Percentiles rank a stretch among this genome's conserved stretches.
These are phyloP conservation scores for Goffeauzyma gilvescens DNA, from an alignment of 768 basidiomycete species.

Conservation along the genomic window DNA sequence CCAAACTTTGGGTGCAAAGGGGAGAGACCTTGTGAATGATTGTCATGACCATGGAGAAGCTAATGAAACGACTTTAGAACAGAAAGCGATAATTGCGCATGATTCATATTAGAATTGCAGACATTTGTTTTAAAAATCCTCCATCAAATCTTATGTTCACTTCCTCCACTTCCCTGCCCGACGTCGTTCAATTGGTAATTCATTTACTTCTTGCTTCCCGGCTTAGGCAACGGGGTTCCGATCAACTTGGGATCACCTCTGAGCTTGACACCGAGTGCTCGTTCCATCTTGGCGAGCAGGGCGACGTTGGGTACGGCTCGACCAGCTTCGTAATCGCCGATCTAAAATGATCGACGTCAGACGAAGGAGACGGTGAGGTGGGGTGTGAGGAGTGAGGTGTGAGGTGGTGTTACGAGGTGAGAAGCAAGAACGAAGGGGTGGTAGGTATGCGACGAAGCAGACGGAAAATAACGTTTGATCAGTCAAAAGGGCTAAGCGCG, in stretches of 20 bases:
- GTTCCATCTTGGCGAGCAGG: conserved; percentile 74
- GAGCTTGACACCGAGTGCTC: conserved; percentile 65
- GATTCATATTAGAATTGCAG: neutral
- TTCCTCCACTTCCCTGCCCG: neutral
- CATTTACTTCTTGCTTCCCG: conserved; percentile 26
- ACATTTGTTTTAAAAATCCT: neutral
- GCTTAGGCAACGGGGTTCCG: conserved; percentile 27
- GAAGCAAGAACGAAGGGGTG: neutral
- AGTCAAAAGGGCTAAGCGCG: no score
- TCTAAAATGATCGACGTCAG: conserved; percentile 36
- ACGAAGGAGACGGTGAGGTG: no score
- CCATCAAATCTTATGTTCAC: neutral
- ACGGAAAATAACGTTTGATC: neutral
- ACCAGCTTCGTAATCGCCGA: conserved; percentile 61
- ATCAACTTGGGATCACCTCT: conserved; percentile 43
- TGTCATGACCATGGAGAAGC: no score
- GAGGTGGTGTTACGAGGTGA: neutral
- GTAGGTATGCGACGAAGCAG: no score
- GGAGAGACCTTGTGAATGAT: no score
- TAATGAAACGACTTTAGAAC: no score
- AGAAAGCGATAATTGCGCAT: no score
- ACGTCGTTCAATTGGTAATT: conserved; percentile 22
- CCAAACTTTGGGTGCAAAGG: no score
- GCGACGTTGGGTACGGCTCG: conserved; percentile 72
- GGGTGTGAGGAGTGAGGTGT: no score